A percentile compares a stretch with the other conserved stretches of the same genome.
These are phyloP conservation scores for Parasitella parasitica DNA, from an alignment of 371 early-diverging fungal genomes.

Conservation along the genomic window DNA sequence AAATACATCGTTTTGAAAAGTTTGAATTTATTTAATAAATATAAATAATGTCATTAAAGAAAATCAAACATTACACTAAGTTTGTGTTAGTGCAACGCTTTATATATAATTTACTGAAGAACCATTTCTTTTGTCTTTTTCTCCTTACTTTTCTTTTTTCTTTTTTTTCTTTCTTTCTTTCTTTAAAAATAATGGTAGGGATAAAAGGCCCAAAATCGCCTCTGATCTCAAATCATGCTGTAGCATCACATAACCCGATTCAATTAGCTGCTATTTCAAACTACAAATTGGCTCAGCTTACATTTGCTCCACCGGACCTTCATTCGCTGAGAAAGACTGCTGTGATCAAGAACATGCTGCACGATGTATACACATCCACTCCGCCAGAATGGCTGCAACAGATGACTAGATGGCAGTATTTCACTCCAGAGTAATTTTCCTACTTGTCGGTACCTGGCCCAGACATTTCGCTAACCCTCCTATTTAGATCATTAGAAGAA, in stretches of 20 bases:
- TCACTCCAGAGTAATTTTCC: constrained; percentile 54
- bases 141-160: not conserved
- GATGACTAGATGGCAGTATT: constrained; percentile 56
- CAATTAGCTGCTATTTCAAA: constrained; percentile 55
- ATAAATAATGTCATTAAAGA: not conserved
- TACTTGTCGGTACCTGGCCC: too few relatives aligned
- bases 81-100: not conserved
- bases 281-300: constrained; percentile 56
- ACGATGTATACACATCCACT: constrained; percentile 39
- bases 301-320: constrained; percentile 52
- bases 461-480: too few relatives aligned
- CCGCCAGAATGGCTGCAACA: constrained; percentile 53
- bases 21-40: not conserved
- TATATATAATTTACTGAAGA: too few relatives aligned
- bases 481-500: constrained; percentile 38
- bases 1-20: constrained; percentile 47
- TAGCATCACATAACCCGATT: constrained; percentile 39
- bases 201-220: constrained; percentile 1
- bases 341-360: constrained; percentile 48
- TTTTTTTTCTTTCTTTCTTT: not conserved
- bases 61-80: not conserved
- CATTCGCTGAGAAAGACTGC: constrained; percentile 50
- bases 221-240: not conserved
- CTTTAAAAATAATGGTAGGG: not conserved
- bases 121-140: not conserved